phyloP scores from a whole-genome alignment of 768 basidiomycete species.

The Leccinum arenicola region DNA sequence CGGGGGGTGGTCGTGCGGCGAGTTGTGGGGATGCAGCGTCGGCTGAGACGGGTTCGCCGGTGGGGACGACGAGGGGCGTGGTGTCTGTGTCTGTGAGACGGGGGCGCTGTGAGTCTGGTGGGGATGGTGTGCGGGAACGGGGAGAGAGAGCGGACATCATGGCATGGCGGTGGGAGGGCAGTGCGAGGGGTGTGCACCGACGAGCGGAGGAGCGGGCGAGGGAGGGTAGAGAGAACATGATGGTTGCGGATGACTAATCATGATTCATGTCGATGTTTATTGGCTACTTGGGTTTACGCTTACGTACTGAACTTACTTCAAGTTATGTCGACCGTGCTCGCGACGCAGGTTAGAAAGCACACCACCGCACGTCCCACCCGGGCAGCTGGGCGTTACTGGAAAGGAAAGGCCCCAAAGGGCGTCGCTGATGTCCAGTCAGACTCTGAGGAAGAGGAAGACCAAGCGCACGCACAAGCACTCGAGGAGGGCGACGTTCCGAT shows the following conservation, averaged over 20 bases:
- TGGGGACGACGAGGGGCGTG: slow-evolving; percentile 51
- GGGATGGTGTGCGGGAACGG: slow-evolving; percentile 25
- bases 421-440: slow-evolving; percentile 57
- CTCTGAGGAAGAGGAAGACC: slow-evolving; percentile 61
- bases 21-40: slow-evolving; percentile 70
- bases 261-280: slow-evolving; percentile 8
- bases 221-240: slow-evolving; percentile 23
- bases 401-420: slow-evolving; percentile 85
- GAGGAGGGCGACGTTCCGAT: slow-evolving; percentile 60
- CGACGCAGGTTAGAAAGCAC: slow-evolving; percentile 52
- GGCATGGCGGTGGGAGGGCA: slow-evolving; percentile 43
- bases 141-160: slow-evolving; percentile 64
- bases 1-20: slow-evolving; percentile 68
- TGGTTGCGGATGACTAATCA: slow-evolving; percentile 23
- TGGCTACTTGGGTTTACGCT: slow-evolving; percentile 10
- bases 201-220: slow-evolving; percentile 12
- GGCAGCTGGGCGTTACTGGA: slow-evolving; percentile 86
- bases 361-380: slow-evolving; percentile 76
- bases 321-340: slow-evolving; percentile 29
- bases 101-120: slow-evolving; percentile 13
- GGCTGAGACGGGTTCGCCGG: slow-evolving; percentile 43
- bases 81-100: slow-evolving; percentile 37
- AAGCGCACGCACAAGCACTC: slow-evolving; percentile 33
- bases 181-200: not conserved
- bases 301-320: slow-evolving; percentile 5